Base-by-base conservation (phyloP, 768 basidiomycete genomes). In the Russula sp. region DNA sequence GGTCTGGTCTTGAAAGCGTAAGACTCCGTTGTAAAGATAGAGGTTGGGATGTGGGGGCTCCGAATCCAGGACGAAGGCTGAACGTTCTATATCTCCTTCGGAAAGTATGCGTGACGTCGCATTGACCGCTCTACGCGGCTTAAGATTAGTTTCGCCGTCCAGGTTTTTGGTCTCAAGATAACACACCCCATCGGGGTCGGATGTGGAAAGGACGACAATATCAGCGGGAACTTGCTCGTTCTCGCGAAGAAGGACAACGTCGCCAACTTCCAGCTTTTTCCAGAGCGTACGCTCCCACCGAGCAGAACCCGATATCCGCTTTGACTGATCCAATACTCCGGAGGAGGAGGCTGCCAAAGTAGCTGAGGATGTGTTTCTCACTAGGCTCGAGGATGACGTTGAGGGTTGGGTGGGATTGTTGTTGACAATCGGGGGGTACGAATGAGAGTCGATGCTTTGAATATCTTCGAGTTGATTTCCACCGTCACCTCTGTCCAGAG, bases 181-280 rank as follows among this genome's bases (percentile, higher is more conserved):
- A 74, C 95, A 97, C 76, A 94, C 78, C 13, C 92, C 89, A 67
- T 97, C 94, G 2, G 91, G 77, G 75, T 97, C 93, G 9, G 92
- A 94, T 0, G 95, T 95, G 10, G 93, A 86, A 7, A 98, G 83
- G 0, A 99, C 92, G 65, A 95, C 82, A 68, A 98, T 89, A 72
- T 99, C 96, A 9, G 96, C 96, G 0, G 96, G 96, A 14, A 98
- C 89, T 76, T 97, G 96, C 56, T 98, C 96, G 75, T 98, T 90
- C 68, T 98, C 94, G 63, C 89, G 79, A 38, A 98, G 79, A 9
- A 98, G 78, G 34, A 98, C 92, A 24, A 98, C 76, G 72, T 98
- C 96, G n/a, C 96, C 96, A 13, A 98, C 94, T 72, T 97, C 94
- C 50, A 98, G 81, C 79, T 98, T 98, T 81, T 98, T 98, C 96